These are phyloP conservation scores for Saturnispora besseyi DNA, from an alignment of 805 yeast genomes.

Conservation along the genomic window DNA sequence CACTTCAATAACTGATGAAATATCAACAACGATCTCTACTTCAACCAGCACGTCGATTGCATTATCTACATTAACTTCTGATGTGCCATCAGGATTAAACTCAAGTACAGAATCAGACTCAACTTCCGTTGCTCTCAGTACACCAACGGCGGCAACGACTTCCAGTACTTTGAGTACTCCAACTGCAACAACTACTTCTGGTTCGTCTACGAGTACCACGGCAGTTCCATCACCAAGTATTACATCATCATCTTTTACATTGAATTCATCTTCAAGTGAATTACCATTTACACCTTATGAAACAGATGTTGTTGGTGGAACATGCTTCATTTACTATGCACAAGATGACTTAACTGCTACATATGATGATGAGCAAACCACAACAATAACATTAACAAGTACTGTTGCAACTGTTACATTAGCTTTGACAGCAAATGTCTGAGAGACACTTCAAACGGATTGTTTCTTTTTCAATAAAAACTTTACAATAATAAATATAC, in stretches of 20 bases:
- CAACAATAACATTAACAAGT: slow-evolving; percentile 28
- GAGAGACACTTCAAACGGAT: not conserved
- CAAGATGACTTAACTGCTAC: slow-evolving; percentile 22
- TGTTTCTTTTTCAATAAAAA: not conserved
- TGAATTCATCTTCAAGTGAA: slow-evolving; percentile 12
- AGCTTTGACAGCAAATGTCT: not conserved
- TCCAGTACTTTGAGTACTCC: slow-evolving; percentile 3
- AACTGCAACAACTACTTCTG: slow-evolving; percentile 30
- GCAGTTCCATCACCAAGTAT: slow-evolving; percentile 31
- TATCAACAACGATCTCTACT: not conserved
- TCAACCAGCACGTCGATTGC: slow-evolving; percentile 1
- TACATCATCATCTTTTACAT: slow-evolving; percentile 8
- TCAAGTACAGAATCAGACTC: not conserved
- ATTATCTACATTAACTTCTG: slow-evolving; percentile 9
- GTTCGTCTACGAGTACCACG: slow-evolving; percentile 31
- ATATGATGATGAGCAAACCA: slow-evolving; percentile 20
- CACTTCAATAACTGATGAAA: no score
- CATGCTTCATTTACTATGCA: slow-evolving; percentile 30
- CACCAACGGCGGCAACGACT: not conserved
- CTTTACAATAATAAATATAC: no score
- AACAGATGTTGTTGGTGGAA: slow-evolving; percentile 25
- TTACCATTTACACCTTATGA: slow-evolving; percentile 21
- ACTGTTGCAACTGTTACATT: slow-evolving; percentile 29
- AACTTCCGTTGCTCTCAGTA: not conserved
- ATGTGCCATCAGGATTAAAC: slow-evolving; percentile 10